Conservation (phyloP, 495 filamentous ascomycete genomes). For the Aspergillus heteromorphus region DNA sequence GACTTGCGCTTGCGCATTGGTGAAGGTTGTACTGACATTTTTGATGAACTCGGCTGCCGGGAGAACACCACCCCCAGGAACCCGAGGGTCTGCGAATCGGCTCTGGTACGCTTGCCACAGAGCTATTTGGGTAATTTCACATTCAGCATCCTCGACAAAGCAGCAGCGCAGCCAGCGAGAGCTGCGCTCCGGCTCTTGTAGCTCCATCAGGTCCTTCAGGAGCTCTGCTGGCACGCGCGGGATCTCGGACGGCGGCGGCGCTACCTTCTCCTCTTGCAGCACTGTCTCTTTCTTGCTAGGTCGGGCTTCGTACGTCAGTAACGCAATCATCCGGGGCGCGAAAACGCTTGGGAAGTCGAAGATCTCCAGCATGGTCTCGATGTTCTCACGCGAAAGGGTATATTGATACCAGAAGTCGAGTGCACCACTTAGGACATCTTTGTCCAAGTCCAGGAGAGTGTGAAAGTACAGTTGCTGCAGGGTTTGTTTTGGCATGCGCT, state of each 20-base stretch:
- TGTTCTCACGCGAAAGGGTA: conserved; percentile 79
- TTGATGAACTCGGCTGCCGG: conserved; percentile 94
- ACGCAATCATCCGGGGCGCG: conserved; percentile 68
- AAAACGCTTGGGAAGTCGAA: conserved; percentile 60
- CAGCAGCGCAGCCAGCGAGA: conserved; percentile 67
- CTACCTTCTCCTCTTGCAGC: conserved; percentile 42
- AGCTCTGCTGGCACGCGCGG: conserved; percentile 69
- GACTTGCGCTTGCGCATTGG: conserved; percentile 76
- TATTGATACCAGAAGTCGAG: conserved; percentile 96
- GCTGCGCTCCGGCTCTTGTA: conserved; percentile 82
- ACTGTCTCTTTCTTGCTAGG: conserved; percentile 36
- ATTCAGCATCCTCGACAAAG: conserved; percentile 76
- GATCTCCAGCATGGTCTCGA: conserved; percentile 59
- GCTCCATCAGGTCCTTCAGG: conserved; percentile 64
- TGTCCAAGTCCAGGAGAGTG: conserved; percentile 76
- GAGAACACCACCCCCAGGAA: conserved; percentile 56
- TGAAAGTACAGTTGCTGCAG: conserved; percentile 71
- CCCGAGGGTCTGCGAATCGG: conserved; percentile 57
- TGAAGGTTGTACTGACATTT: conserved; percentile 79
- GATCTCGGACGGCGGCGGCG: conserved; percentile 56
- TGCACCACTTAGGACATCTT: conserved; percentile 78
- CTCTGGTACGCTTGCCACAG: conserved; percentile 95
- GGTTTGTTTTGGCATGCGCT: conserved; percentile 58
- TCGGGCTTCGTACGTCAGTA: conserved; percentile 63
- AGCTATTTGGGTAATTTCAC: conserved; percentile 90